Evolutionary conservation across 352 stramenopile species (phyloP), one percentile per base, ranked within the genome.

Genomic region (Globisporangium rhizosaccharum): DNA sequence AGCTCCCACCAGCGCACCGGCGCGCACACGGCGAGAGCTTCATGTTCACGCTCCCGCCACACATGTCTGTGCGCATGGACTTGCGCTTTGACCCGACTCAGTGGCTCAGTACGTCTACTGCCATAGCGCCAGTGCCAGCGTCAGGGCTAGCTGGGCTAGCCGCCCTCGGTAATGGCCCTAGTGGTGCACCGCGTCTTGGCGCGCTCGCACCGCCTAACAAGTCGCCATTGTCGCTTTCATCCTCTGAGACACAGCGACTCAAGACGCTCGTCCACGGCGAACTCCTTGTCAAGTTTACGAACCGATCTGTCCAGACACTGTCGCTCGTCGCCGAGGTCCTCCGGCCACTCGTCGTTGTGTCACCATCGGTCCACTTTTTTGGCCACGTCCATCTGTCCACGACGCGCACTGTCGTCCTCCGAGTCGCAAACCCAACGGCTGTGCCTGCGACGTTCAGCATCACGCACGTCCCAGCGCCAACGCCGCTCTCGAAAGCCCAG

Each of bases 1-100:
- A 86, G 55, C 61, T 91, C 25, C 74, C 80, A 1, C 65, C 79
- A 18, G 71, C 72, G 2, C 79, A 90, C 53, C 76, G 79, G 0
- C 68, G 76, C 49, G 66, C 77, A 1, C 73, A 87, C 30, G 75
- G 79, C 48, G 82, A 88, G 68, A 80, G 75, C 1, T 87, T 78
- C 51, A 73, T 90, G 59, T 90, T 91, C 58, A 79, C 71, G 37
- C 69, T 90, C 11, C 80, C 77, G 14, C 80, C 82, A 9, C 70
- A 80, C 44, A 79, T 90, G 70, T 77, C 76, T 1, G 81, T 91
- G 30, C 84, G 79, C 30, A 65, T 94, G 42, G 72, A 92, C 42
- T 54, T 92, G 11, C 78, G 77, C 23, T 82, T 89, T 30, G 58
- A 85, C 48, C 63, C 79, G 9, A 63, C 69, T 9, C 49, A 64